Evolutionary conservation across 371 early-diverging fungal species (phyloP).

Genomic region (Syncephalastrum monosporum): DNA sequence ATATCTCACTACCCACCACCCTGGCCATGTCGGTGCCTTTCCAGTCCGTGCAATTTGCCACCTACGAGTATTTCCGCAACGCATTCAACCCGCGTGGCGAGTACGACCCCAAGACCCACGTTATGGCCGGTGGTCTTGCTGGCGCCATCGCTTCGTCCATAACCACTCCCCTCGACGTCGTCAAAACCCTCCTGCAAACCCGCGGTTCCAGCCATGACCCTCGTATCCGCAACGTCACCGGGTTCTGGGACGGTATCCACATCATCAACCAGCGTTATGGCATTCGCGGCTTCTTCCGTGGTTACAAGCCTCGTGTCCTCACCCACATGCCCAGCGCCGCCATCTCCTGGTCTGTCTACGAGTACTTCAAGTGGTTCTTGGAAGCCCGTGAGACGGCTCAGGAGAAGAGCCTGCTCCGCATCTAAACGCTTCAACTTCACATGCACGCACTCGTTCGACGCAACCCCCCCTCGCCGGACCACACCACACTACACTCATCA

Average conservation of each 20-base stretch:
- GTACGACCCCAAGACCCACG: conserved; percentile 83
- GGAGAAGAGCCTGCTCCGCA: conserved; percentile 13
- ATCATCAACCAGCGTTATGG: conserved; percentile 78
- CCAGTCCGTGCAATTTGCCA: conserved; percentile 89
- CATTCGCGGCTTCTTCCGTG: conserved; percentile 73
- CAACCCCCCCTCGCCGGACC: no score
- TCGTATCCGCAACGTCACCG: conserved; percentile 63
- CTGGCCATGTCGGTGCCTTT: conserved; percentile 93
- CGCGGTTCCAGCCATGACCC: conserved; percentile 69
- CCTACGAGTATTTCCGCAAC: conserved; percentile 80
- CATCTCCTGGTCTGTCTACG: conserved; percentile 91
- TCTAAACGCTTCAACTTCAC: conserved; percentile 4
- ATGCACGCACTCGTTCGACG: no score
- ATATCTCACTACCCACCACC: conserved; percentile 93
- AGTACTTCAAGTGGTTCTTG: conserved; percentile 79
- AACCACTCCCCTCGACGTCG: conserved; percentile 93
- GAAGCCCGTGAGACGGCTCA: conserved; percentile 11
- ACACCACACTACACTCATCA: no score
- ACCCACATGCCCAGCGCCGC: conserved; percentile 91
- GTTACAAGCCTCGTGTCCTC: conserved; percentile 74
- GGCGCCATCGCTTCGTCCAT: conserved; percentile 83
- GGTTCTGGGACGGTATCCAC: conserved; percentile 70
- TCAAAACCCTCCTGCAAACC: conserved; percentile 92
- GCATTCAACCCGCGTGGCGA: conserved; percentile 69
- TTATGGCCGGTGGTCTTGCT: conserved; percentile 84